Base-by-base conservation (phyloP, 1,284 basidiomycete genomes). In the Cerrena zonata region DNA sequence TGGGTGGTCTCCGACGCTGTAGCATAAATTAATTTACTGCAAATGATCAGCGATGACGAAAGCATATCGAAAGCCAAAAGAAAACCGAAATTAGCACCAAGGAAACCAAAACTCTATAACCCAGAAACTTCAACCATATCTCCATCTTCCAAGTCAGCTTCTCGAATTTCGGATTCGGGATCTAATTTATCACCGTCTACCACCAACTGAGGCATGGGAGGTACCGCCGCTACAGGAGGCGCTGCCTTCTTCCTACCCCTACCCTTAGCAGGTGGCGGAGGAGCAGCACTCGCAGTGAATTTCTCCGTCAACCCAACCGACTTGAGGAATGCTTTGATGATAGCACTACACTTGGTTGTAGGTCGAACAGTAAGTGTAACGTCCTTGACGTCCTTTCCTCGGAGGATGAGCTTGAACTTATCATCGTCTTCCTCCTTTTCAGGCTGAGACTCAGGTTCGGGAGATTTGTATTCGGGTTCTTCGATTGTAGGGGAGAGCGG, bases 81-180 rank as follows among this genome's bases (percentile, higher is more conserved):
- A n/a, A n/a, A n/a, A n/a, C n/a, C n/a, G n/a, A n/a, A n/a, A n/a
- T n/a, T n/a, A n/a, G n/a, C n/a, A n/a, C n/a, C n/a, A n/a, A n/a
- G n/a, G n/a, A n/a, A n/a, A n/a, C n/a, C n/a, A n/a, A n/a, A n/a
- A n/a, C n/a, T n/a, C 39, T 41, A 44, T 22, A 86, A 58, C 22
- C 82, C 86, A 50, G 79, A 74, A 23, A 89, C 77, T 53, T 89
- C 86, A 23, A 89, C 76, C 69, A 80, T 64, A 65, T 89, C 87
- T 0, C 86, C 87, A 57, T 89, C 85, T 57, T 89, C 87, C 53
- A 89, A 56, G 54, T 86, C 86, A 22, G 77, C 75, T 13, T 79
- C 76, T 7, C 79, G 73, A 53, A 89, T 88, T 54, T 75, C 74
- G 11, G 70, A 65, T 39, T 76, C 69, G 37, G 78, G 72, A 12